Evolutionary conservation across 768 basidiomycete species (phyloP).

Genomic region (Kwoniella sp.): DNA sequence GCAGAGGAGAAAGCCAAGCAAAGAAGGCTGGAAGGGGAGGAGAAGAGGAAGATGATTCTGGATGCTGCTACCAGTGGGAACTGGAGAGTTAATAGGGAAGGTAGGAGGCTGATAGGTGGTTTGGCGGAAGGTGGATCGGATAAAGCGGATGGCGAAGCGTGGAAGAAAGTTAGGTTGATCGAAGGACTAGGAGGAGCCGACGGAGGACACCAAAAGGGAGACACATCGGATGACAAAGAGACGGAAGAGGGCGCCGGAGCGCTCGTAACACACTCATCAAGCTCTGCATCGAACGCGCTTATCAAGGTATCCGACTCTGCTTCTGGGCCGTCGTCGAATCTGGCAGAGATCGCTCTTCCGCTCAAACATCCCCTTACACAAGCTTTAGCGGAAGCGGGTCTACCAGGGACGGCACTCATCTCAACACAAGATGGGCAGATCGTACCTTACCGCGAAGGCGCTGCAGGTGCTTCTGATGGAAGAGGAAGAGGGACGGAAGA

Average conservation of each 20-base stretch:
- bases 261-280: constrained; percentile 18
- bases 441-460: constrained; percentile 47
- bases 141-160: constrained; percentile 66
- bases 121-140: constrained; percentile 65
- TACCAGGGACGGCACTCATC: constrained; percentile 53
- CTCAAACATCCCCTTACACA: constrained; percentile 46
- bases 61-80: constrained; percentile 48
- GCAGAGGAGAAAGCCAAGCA: constrained; percentile 77
- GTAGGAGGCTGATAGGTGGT: constrained; percentile 45
- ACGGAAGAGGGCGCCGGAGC: constrained; percentile 8
- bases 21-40: constrained; percentile 49
- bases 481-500: constrained; percentile 44
- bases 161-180: constrained; percentile 48
- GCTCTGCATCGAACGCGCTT: constrained; percentile 27
- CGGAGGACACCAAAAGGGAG: constrained; percentile 1
- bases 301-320: constrained; percentile 13
- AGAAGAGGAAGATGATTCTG: constrained; percentile 42
- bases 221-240: constrained; percentile 13
- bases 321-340: constrained; percentile 3
- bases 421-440: constrained; percentile 44
- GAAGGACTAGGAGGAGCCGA: background rate
- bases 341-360: constrained; percentile 39
- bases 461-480: constrained; percentile 38
- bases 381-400: constrained; percentile 50
- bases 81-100: constrained; percentile 48